A percentile compares a stretch with the other conserved stretches of the same genome.
Evolutionary conservation across 148 eudicot species (phyloP).

Genomic region (Hydrangea macrophylla): DNA sequence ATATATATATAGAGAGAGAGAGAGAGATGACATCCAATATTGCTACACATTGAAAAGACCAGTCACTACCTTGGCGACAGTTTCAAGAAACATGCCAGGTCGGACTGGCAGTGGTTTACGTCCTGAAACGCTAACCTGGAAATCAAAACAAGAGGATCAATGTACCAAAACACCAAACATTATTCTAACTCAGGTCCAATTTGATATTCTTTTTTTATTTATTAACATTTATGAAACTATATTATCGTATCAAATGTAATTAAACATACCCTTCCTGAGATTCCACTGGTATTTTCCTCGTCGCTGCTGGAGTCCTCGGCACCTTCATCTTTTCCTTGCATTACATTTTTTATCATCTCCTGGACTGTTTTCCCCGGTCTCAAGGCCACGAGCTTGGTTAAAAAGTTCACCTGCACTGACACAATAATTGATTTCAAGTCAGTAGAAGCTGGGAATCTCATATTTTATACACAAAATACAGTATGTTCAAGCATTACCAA

Average conservation of each 20-base stretch:
- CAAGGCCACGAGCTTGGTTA: constrained; percentile 80
- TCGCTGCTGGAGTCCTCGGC: constrained; percentile 51
- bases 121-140: constrained; percentile 78
- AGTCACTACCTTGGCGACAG: constrained; percentile 83
- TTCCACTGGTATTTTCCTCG: constrained; percentile 45
- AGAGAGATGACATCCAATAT: background rate
- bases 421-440: constrained; percentile 5
- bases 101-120: constrained; percentile 79
- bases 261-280: constrained; percentile 67
- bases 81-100: constrained; percentile 99
- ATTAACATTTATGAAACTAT: background rate
- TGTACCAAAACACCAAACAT: background rate
- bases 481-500: constrained; percentile 23
- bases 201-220: background rate
- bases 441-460: background rate
- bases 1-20: too few relatives aligned
- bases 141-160: constrained; percentile 23
- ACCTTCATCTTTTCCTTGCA: constrained; percentile 94
- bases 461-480: background rate
- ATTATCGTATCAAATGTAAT: constrained; percentile 2
- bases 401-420: constrained; percentile 75
- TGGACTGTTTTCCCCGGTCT: constrained; percentile 81
- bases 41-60: background rate
- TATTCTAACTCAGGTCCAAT: background rate
- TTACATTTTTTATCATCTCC: constrained; percentile 86